Evolutionary conservation across 768 basidiomycete genomes (phyloP), one percentile per base, ranked within the genome.

Genomic region (Pleurotus citrinopileatus): DNA sequence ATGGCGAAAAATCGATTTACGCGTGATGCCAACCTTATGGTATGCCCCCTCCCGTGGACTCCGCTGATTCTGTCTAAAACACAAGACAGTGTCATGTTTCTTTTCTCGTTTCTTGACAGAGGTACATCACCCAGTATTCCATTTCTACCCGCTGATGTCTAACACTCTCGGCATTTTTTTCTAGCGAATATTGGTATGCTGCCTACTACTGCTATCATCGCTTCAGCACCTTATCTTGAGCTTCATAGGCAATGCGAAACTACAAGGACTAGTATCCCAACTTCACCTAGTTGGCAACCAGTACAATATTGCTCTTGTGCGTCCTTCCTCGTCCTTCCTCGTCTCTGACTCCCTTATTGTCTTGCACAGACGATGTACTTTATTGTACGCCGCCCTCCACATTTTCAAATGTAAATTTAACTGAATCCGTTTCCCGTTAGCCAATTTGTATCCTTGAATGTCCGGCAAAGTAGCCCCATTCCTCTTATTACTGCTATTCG

Each of bases 261-360:
- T 89, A 1, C 82, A 84, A 59, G 89, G 89, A 2, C 66, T 91
- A 3, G 61, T 65, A 13, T 77, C 67, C 0, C 75, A 89, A 59
- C 72, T 90, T 1, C 19, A 79, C 29, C 73, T 89, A 37, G 76
- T 71, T 0, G 80, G 82, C 7, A 76, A 82, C 61, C 68, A 78
- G 58, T 90, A 85, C 57, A 87, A 87, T 56, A 80, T 86, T 34
- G 84, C 84, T 0, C 63, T 89, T 63, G 86, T 87, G 42, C 13
- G 73, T 62, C 3, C 22, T 15, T 20, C 3, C 46, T 54, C 40
- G n/a, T 22, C 9, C 32, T 45, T 42, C 25, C 6, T 12, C 20
- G 23, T 27, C 44, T 20, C 4, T 36, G 38, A 10, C 37, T 32
- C 15, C 22, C 26, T n/a, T 52, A 17, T 19, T 52, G 22, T 25